phyloP scores from a whole-genome alignment of 2,329 filamentous ascomycete genomes.

The Phialophora expanda region DNA sequence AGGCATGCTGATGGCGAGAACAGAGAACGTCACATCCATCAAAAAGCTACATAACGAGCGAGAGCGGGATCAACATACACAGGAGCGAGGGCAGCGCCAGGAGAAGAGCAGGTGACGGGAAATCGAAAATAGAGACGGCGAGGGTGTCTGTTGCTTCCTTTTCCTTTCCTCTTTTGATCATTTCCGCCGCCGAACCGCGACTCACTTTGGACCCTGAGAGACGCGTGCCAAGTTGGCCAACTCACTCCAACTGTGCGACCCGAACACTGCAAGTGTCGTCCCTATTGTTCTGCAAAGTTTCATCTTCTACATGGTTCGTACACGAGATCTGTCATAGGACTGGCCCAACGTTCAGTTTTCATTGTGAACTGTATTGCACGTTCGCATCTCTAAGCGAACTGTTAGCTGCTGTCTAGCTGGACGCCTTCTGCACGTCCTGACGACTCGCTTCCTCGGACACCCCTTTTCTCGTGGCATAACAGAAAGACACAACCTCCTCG shows the following conservation, averaged over 20 bases:
- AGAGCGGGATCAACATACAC: neutral
- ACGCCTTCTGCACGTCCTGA: neutral
- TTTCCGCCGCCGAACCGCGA: neutral
- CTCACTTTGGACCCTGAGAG: neutral
- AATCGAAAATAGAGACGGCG: conserved; percentile 1
- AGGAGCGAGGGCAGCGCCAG: neutral
- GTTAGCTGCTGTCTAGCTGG: neutral
- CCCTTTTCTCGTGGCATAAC: neutral
- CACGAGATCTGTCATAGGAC: too few species aligned
- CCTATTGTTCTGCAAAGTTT: too few species aligned
- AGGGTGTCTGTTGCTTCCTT: conserved; percentile 13
- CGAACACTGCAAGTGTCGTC: too few species aligned
- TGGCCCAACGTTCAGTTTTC: neutral
- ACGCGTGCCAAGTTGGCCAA: conserved; percentile 1
- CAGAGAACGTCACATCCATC: conserved; percentile 6
- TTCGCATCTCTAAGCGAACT: neutral
- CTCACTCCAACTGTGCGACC: too few species aligned
- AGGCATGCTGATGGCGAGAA: conserved; percentile 16
- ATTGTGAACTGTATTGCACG: neutral
- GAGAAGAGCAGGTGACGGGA: conserved; percentile 7
- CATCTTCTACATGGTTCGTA: too few species aligned
- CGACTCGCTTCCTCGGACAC: neutral
- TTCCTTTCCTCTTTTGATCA: conserved; percentile 15
- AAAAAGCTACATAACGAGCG: conserved; percentile 10
- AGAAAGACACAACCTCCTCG: neutral